Conservation (phyloP, 2,329 filamentous ascomycete genomes). For the Furcasterigmium sp. region DNA sequence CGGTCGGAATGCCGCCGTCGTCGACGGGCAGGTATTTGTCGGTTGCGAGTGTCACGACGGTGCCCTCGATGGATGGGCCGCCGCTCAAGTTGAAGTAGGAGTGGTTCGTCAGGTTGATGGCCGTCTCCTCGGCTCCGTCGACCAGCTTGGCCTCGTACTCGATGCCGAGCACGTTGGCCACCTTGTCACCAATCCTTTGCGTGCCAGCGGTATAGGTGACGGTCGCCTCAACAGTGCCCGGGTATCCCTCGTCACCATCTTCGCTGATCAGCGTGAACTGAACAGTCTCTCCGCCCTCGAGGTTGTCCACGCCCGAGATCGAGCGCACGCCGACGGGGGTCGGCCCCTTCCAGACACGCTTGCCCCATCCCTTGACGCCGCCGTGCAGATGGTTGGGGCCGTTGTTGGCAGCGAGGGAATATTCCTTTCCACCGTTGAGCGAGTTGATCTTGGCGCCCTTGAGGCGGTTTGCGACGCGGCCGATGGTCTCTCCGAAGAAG, state of each 20-base stretch:
- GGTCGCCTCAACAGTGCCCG: constrained; percentile 72
- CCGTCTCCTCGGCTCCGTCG: constrained; percentile 74
- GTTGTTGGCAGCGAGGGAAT: constrained; percentile 71
- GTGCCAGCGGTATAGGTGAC: constrained; percentile 76
- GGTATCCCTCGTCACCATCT: constrained; percentile 86
- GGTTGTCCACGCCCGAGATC: constrained; percentile 44
- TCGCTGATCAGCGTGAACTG: constrained; percentile 62
- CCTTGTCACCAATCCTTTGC: constrained; percentile 54
- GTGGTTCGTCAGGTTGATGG: constrained; percentile 92
- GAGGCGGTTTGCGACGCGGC: constrained; percentile 78
- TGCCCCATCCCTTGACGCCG: constrained; percentile 72
- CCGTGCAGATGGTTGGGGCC: constrained; percentile 72
- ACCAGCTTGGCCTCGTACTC: constrained; percentile 87
- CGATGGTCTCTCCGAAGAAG: constrained; percentile 92
- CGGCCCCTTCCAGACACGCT: constrained; percentile 71
- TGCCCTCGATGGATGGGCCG: constrained; percentile 47
- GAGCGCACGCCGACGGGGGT: constrained; percentile 46
- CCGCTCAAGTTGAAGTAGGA: constrained; percentile 68
- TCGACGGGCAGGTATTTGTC: constrained; percentile 70
- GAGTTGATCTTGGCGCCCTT: constrained; percentile 63
- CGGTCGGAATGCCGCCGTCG: constrained; percentile 66
- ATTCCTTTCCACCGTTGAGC: constrained; percentile 64
- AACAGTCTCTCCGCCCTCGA: constrained; percentile 60
- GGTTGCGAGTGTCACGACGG: constrained; percentile 61
- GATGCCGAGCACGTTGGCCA: constrained; percentile 69